phyloP scores from a whole-genome alignment of 768 basidiomycete genomes.

The Tricholoma flavovirens region DNA sequence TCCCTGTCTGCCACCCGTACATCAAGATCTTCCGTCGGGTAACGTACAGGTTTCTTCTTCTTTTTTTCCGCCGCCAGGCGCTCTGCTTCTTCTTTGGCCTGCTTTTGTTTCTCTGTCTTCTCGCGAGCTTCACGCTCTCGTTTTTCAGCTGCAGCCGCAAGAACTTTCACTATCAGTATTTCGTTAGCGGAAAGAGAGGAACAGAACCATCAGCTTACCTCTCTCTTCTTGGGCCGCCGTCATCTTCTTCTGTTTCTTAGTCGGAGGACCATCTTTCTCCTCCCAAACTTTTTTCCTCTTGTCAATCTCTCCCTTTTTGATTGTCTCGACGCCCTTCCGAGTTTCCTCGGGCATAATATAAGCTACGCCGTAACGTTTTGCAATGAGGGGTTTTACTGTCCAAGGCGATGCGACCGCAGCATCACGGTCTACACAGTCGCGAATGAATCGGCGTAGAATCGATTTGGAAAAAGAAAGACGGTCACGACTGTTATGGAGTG shows the following conservation, averaged over 20 bases:
- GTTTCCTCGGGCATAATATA: constrained; percentile 84
- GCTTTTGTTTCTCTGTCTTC: constrained; percentile 59
- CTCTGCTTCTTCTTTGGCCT: constrained; percentile 67
- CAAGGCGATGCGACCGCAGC: constrained; percentile 92
- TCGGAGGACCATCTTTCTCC: constrained; percentile 77
- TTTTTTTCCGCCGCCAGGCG: constrained; percentile 71
- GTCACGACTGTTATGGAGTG: constrained; percentile 63
- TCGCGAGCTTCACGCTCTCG: constrained; percentile 66
- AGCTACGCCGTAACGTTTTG: constrained; percentile 78
- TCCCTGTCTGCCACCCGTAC: constrained; percentile 76
- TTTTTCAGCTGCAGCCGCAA: constrained; percentile 45
- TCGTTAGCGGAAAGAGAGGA: constrained; percentile 9
- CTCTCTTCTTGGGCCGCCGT: constrained; percentile 69
- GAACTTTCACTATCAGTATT: constrained; percentile 17
- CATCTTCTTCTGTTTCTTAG: constrained; percentile 79
- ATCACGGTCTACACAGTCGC: constrained; percentile 92
- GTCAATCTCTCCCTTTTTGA: constrained; percentile 85
- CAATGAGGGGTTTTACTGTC: constrained; percentile 86
- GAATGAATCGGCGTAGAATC: constrained; percentile 91
- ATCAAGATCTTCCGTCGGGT: constrained; percentile 91
- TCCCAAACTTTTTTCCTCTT: constrained; percentile 91
- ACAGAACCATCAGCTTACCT: constrained; percentile 35
- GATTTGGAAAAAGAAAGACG: constrained; percentile 95
- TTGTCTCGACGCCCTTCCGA: constrained; percentile 67
- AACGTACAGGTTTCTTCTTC: constrained; percentile 86